phyloP scores from a whole-genome alignment of 345 rosid genomes.

The Heritiera littoralis region DNA sequence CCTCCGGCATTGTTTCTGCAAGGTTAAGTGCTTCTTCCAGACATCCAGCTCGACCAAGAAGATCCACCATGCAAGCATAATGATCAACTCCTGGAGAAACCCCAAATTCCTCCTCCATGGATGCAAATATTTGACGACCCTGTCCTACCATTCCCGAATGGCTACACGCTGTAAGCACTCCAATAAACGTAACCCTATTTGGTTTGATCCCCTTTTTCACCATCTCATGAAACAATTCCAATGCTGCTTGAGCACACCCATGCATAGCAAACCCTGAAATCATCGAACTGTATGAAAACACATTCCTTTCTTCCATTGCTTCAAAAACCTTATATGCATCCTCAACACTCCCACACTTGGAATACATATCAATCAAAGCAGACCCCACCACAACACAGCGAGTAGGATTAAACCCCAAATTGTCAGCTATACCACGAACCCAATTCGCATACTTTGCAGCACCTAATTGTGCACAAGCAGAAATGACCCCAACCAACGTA shows the following conservation, averaged over 20 bases:
- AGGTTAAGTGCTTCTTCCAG: slow-evolving; percentile 69
- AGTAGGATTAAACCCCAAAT: slow-evolving; percentile 36
- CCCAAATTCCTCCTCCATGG: slow-evolving; percentile 52
- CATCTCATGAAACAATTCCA: slow-evolving; percentile 67
- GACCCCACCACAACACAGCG: slow-evolving; percentile 65
- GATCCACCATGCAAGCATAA: slow-evolving; percentile 81
- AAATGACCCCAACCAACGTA: slow-evolving; percentile 59
- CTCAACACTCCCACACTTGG: slow-evolving; percentile 75
- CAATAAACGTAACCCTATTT: slow-evolving; percentile 72
- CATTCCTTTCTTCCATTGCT: slow-evolving; percentile 57
- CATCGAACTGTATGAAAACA: slow-evolving; percentile 81
- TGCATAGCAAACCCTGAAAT: slow-evolving; percentile 78
- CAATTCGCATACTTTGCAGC: slow-evolving; percentile 53
- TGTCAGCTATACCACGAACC: slow-evolving; percentile 44
- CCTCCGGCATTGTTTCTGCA: slow-evolving; percentile 51
- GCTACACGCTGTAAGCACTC: slow-evolving; percentile 75
- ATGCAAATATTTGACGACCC: slow-evolving; percentile 55
- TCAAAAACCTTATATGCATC: slow-evolving; percentile 60
- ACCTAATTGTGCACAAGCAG: slow-evolving; percentile 85
- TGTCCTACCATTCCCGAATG: slow-evolving; percentile 64
- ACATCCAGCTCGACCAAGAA: slow-evolving; percentile 73
- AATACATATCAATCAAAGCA: slow-evolving; percentile 78
- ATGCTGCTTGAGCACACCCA: slow-evolving; percentile 63
- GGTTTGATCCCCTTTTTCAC: slow-evolving; percentile 51
- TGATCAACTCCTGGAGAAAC: slow-evolving; percentile 63